Percentiles rank a stretch among this genome's conserved stretches.
Conservation (phyloP, 2,329 filamentous ascomycete genomes). For the Aspergillus sp. region DNA sequence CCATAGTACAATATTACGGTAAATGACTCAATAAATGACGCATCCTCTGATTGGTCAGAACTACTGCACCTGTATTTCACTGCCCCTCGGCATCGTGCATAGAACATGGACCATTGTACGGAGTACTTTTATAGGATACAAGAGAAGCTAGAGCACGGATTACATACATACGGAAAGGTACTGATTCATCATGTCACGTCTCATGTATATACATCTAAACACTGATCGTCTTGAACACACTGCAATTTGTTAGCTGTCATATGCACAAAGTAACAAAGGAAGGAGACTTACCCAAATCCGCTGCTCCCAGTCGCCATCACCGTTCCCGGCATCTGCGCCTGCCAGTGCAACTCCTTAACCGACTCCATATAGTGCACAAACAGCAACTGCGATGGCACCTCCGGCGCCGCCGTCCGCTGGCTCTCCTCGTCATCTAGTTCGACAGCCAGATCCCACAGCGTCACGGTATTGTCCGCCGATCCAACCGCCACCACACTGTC, state of each 20-base stretch:
- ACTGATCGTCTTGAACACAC: constrained; percentile 76
- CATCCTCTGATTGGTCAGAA: too few relatives aligned
- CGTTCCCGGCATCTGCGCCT: constrained; percentile 86
- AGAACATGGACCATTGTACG: too few relatives aligned
- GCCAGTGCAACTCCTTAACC: constrained; percentile 96
- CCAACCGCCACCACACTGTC: constrained; percentile 92
- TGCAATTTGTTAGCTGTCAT: constrained; percentile 28
- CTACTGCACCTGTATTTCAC: too few relatives aligned
- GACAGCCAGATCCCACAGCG: constrained; percentile 92
- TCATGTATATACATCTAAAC: constrained; percentile 45
- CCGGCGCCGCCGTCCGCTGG: constrained; percentile 76
- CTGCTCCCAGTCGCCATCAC: constrained; percentile 84
- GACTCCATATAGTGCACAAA: constrained; percentile 96
- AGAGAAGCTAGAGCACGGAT: too few relatives aligned
- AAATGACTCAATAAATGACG: too few relatives aligned
- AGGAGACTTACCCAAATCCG: constrained; percentile 58
- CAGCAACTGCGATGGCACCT: constrained; percentile 86
- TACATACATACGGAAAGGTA: too few relatives aligned
- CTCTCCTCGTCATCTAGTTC: constrained; percentile 97
- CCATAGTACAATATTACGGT: too few relatives aligned
- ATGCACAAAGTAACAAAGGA: too few relatives aligned
- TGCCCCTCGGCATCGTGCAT: too few relatives aligned
- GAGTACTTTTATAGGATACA: too few relatives aligned
- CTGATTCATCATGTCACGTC: too few relatives aligned
- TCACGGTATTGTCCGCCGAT: constrained; percentile 87